Evolutionary conservation across 306 rosid species (phyloP).

Genomic region (Arachis hypogaea): DNA sequence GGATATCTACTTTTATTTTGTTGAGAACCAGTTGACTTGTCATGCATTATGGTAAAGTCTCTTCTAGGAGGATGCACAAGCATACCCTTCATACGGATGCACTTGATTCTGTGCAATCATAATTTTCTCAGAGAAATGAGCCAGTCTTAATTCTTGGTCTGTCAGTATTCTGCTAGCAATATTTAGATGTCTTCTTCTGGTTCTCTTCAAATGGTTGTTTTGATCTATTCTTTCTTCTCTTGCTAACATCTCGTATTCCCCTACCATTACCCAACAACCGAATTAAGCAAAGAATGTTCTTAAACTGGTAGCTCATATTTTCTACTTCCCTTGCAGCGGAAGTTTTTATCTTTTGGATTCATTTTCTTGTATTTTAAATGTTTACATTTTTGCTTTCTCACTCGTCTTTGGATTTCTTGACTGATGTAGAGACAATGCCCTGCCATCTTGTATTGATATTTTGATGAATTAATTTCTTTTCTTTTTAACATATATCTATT

Average conservation of each 20-base stretch:
- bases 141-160: neutral
- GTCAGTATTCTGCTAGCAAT: slow-evolving; percentile 1
- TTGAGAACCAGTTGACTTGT: neutral
- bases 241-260: neutral
- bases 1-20: slow-evolving; percentile 18
- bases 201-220: slow-evolving; percentile 10
- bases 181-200: slow-evolving; percentile 5
- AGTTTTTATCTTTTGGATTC: slow-evolving; percentile 9
- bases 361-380: neutral
- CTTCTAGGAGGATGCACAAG: neutral
- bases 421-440: slow-evolving; percentile 28
- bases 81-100: neutral
- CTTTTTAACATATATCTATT: slow-evolving; percentile 10
- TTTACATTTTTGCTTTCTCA: slow-evolving; percentile 24
- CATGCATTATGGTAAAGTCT: neutral
- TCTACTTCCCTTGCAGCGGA: slow-evolving; percentile 15
- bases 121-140: slow-evolving; percentile 7
- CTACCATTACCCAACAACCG: neutral
- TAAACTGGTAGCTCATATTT: neutral
- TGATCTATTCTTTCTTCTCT: neutral
- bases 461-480: slow-evolving; percentile 13
- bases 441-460: slow-evolving; percentile 22
- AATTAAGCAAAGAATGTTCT: neutral
- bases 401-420: slow-evolving; percentile 24
- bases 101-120: neutral